Base-by-base conservation (phyloP, 2,329 filamentous ascomycete species). In the Penicillium palitans region DNA sequence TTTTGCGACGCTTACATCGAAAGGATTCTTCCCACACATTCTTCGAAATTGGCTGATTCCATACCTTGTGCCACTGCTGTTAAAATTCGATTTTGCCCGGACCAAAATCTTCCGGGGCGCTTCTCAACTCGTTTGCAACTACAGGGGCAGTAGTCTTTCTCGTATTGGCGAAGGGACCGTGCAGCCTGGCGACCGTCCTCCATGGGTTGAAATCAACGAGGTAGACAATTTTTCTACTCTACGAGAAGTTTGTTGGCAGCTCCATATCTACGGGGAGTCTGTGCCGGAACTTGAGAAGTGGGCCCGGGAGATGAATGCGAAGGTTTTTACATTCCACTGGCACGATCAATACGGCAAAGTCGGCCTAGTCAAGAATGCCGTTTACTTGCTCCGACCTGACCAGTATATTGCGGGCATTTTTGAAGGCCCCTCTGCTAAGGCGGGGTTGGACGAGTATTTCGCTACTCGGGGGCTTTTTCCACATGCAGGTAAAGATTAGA, bases 101-200 rank as follows among this genome's bases (percentile, higher is more conserved):
- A 55, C 52, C 21, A 52, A 57, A 6, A 46, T 70, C 3, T 78
- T 79, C 37, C 61, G 63, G 2, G 75, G 76, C 15, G 65, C 78
- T 7, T 79, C 77, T 1, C 74, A 81, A 66, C 71, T 81, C 24
- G 68, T 73, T 19, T 72, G 82, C 47, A 71, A 70, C 27, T 82
- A 83, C 63, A 72, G 78, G 10, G 60, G 68, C 1, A 80, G 76
- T 55, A 49, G 67, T 2, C 64, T 81, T n/a, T 65, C 40, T 17
- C 54, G 51, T 39, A 0, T 25, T 12, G 73, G 77, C 2, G 69
- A 68, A 1, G 61, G 58, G 2, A 77, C 63, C 0, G 62, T 83
- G 2, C 72, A 73, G 44, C 79, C 80, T 33, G 82, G 82, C 2
- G 78, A 82, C 63, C 76, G 82, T 15, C 70, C 79, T 4, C 76